Percentiles rank a stretch among this genome's conserved stretches.
phyloP scores from a whole-genome alignment of 2,329 filamentous ascomycete species.

The Claviceps pazoutovae region DNA sequence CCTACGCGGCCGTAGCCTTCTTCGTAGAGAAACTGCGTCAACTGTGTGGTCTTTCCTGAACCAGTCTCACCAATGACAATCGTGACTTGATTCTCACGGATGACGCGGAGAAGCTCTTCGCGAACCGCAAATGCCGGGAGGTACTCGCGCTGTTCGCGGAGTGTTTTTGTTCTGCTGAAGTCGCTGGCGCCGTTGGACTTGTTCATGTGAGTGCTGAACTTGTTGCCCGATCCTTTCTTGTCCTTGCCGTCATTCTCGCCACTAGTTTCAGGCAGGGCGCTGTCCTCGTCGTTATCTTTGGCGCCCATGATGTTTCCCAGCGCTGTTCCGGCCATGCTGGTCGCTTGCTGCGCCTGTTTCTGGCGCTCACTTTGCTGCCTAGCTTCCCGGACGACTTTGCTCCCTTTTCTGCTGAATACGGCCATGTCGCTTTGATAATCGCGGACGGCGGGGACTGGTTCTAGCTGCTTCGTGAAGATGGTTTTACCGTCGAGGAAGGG shows the following conservation, averaged over 20 bases:
- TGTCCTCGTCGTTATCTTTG: constrained; percentile 86
- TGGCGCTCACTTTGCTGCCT: constrained; percentile 86
- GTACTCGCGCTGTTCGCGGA: constrained; percentile 84
- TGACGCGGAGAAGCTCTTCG: constrained; percentile 81
- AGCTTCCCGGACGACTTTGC: constrained; percentile 79
- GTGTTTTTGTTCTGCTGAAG: constrained; percentile 83
- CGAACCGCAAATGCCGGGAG: constrained; percentile 91
- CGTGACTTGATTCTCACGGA: constrained; percentile 91
- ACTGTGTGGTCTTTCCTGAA: constrained; percentile 92
- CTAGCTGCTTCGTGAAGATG: constrained; percentile 93
- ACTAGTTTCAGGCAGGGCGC: constrained; percentile 61
- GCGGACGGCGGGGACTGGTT: constrained; percentile 82
- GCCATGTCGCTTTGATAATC: constrained; percentile 98
- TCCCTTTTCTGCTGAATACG: constrained; percentile 91
- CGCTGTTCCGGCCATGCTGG: constrained; percentile 80
- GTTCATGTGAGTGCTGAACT: constrained; percentile 85
- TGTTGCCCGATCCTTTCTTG: constrained; percentile 41
- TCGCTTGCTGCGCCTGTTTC: constrained; percentile 88
- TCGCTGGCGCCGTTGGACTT: constrained; percentile 72
- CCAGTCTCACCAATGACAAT: constrained; percentile 96
- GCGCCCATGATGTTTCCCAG: constrained; percentile 92
- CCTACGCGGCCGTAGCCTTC: constrained; percentile 81
- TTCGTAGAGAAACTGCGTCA: constrained; percentile 92
- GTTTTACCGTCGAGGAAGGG: constrained; percentile 91
- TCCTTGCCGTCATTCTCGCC: constrained; percentile 48